Percentiles rank a stretch among this genome's conserved stretches.
phyloP scores from a whole-genome alignment of 257 asterid genomes.

The Paraleonurus japonicus region DNA sequence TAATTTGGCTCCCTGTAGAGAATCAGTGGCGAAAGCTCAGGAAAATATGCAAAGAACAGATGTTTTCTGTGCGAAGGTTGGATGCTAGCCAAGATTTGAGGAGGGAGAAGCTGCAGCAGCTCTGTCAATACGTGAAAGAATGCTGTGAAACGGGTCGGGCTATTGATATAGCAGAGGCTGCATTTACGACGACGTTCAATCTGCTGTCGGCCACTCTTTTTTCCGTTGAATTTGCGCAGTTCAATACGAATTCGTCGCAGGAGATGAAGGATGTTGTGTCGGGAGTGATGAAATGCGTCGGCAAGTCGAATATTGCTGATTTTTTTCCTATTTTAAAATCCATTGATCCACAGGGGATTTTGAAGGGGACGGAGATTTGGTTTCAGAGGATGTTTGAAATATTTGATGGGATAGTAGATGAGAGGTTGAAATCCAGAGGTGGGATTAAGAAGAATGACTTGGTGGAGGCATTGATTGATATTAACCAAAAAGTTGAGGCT shows the following conservation, averaged over 20 bases:
- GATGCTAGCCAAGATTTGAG: constrained; percentile 36
- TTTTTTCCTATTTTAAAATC: background rate
- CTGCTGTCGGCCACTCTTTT: background rate
- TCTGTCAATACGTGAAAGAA: constrained; percentile 31
- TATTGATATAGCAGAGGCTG: constrained; percentile 7
- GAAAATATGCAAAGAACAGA: constrained; percentile 36
- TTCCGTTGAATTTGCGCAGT: background rate
- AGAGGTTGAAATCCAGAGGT: background rate
- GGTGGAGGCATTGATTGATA: too few species aligned
- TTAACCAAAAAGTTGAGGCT: too few species aligned
- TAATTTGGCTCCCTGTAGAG: constrained; percentile 35
- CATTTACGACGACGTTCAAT: background rate
- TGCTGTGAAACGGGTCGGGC: constrained; percentile 38
- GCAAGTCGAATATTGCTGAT: background rate
- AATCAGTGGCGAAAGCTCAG: constrained; percentile 40
- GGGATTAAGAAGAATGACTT: too few species aligned
- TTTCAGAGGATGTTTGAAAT: too few species aligned
- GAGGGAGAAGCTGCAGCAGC: constrained; percentile 34
- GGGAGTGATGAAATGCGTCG: background rate
- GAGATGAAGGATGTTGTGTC: background rate
- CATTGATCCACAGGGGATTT: background rate
- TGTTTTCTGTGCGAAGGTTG: constrained; percentile 38
- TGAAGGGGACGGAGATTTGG: background rate
- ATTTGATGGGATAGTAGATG: background rate
- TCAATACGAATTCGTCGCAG: background rate